These are phyloP conservation scores for Fusarium sp. DNA, from an alignment of 2,329 filamentous ascomycete genomes.

Conservation along the genomic window DNA sequence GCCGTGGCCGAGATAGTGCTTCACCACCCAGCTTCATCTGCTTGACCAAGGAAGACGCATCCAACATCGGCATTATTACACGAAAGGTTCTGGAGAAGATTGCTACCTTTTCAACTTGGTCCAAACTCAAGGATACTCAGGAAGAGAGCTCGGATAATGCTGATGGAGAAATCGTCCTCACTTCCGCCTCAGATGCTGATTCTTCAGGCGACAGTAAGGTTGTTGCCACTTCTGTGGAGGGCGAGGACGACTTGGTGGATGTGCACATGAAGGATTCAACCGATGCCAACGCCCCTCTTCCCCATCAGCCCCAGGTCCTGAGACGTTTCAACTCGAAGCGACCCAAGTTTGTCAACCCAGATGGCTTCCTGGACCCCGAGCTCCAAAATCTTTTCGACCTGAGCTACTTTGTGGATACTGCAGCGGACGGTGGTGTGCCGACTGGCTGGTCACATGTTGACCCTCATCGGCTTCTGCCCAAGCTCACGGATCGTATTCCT, in stretches of 20 bases:
- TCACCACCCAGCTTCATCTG: constrained; percentile 77
- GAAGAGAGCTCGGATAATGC: constrained; percentile 63
- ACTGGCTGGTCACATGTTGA: constrained; percentile 76
- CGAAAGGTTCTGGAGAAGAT: constrained; percentile 84
- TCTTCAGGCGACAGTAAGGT: constrained; percentile 78
- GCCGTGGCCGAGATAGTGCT: constrained; percentile 45
- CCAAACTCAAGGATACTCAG: constrained; percentile 67
- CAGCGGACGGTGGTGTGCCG: constrained; percentile 68
- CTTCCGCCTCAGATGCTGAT: constrained; percentile 72
- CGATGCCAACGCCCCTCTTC: constrained; percentile 44
- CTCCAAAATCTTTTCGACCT: constrained; percentile 83
- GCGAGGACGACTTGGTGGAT: constrained; percentile 91
- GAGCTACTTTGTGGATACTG: constrained; percentile 69
- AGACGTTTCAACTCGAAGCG: constrained; percentile 62
- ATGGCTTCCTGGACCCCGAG: constrained; percentile 68
- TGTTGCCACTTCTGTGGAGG: constrained; percentile 81
- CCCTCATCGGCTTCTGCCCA: constrained; percentile 68
- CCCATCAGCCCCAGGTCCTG: constrained; percentile 48
- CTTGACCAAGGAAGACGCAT: constrained; percentile 77
- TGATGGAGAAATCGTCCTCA: constrained; percentile 77
- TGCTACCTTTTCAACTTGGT: constrained; percentile 79
- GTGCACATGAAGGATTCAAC: constrained; percentile 81
- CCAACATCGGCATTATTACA: constrained; percentile 75
- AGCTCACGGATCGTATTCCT: constrained; percentile 59
- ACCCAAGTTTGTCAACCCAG: constrained; percentile 65